Percentiles rank a stretch among this genome's conserved stretches.
Evolutionary conservation across 1,284 basidiomycete genomes (phyloP).

Genomic region (Austroboletus niveus): DNA sequence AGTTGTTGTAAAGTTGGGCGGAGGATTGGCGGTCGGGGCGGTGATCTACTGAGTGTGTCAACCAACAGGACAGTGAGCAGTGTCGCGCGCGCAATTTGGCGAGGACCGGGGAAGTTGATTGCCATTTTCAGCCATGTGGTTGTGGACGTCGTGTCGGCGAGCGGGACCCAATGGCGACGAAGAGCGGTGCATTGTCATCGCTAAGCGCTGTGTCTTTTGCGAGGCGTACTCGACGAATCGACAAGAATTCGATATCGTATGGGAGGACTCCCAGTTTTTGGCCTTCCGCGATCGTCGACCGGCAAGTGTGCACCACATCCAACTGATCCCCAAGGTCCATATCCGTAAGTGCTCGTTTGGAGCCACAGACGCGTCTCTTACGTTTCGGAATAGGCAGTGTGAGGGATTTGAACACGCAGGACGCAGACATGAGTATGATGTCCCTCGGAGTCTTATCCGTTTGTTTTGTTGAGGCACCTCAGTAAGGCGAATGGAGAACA

Average conservation of each 20-base stretch:
- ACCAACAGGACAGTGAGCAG: no score
- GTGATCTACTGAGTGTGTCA: no score
- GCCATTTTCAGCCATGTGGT: no score
- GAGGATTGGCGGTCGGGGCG: no score
- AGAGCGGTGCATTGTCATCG: neutral
- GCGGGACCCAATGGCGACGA: no score
- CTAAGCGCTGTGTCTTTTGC: slow-evolving; percentile 23
- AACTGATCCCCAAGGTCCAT: slow-evolving; percentile 28
- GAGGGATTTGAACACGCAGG: slow-evolving; percentile 15
- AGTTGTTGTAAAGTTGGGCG: no score
- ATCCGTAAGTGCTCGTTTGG: slow-evolving; percentile 18
- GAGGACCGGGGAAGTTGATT: no score
- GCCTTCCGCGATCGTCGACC: slow-evolving; percentile 29
- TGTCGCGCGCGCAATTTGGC: no score
- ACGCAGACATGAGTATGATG: slow-evolving; percentile 27
- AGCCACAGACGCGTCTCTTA: no score
- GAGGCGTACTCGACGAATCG: slow-evolving; percentile 19
- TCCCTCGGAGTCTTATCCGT: neutral
- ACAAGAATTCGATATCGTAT: slow-evolving; percentile 24
- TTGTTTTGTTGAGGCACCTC: neutral
- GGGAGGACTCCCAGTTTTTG: slow-evolving; percentile 32
- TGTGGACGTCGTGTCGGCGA: no score
- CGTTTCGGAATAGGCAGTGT: slow-evolving; percentile 19
- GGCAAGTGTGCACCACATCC: slow-evolving; percentile 26
- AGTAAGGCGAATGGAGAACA: slow-evolving; percentile 58